Evolutionary conservation across 1,284 basidiomycete genomes (phyloP), one percentile per base, ranked within the genome.

Genomic region (Rhizoctonia solani): DNA sequence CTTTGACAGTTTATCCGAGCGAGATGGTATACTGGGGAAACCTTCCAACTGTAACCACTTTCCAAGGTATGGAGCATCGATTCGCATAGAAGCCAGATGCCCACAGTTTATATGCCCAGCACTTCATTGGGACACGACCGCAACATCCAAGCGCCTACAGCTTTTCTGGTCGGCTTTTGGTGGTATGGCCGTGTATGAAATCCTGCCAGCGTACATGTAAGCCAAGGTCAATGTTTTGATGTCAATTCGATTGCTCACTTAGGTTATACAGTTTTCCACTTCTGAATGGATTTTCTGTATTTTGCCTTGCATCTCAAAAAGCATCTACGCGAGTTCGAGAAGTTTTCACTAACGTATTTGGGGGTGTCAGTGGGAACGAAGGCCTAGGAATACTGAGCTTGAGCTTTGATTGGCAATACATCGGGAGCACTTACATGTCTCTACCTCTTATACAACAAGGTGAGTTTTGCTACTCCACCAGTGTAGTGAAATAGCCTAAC

Each of bases 11-110:
- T 16, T 85, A 86, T 74, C 87, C 87, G 0, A 83, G 85, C n/a
- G 83, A 86, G 74, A 87, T 87, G 85, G 85, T 89, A 30, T 88
- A 87, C 75, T 88, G 87, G 79, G 73, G 66, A 6, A 84, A 83
- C 72, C 75, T 87, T 21, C 83, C 86, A 0, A 84, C 81, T 1
- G 83, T 87, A 29, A 79, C 83, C 4, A 81, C 86, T 29, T 87
- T 87, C 76, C 85, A 87, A 79, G 79, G 81, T 85, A 71, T 41
- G n/a, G n/a, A n/a, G n/a, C n/a, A n/a, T n/a, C n/a, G n/a, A 71
- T 56, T 42, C 19, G 44, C 19, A 14, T 46, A 46, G 8, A 5
- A 46, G 6, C n/a, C 44, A 19, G 39, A 6, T 8, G 13, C 6
- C 9, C 16, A 27, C 37, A n/a, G 47, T 11, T 30, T 19, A 19